Base-by-base conservation (phyloP, 176 grass and related monocot species). In the Carex cristatella region DNA sequence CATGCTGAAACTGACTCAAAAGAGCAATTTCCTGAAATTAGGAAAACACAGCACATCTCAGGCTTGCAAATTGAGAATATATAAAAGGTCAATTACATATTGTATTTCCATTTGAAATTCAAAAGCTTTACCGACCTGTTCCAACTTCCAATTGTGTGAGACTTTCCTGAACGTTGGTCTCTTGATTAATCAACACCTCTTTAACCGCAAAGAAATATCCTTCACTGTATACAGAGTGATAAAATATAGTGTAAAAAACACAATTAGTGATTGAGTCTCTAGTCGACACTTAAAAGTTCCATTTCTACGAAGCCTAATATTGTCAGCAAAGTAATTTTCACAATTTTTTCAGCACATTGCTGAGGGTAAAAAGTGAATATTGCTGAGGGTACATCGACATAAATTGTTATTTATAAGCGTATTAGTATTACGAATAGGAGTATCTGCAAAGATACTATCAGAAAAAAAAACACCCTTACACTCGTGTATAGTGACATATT, bases 171-270 rank as follows among this genome's bases (percentile, higher is more conserved):
- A 91, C 90, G 7, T 94, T 95, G 88, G 65, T 87, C 81, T 93
- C 93, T 86, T 92, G 93, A 75, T 95, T 93, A 85, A 99, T 83
- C 84, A 99, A 95, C 33, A 99, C 96, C 93, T 99, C 96, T 89
- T 95, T 99, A 84, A 99, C 88, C 80, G 91, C 96, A 91, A 99
- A 95, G 88, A 99, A 99, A 2, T 88, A 87, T 86, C 96, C 96
- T 84, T 99, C 96, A 30, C 95, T 98, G 84, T 42, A 92, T 19
- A 23, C 23, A 49, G 8, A 85, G 11, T 84, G 66, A 88, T 79
- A 58, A 5, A 74, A 85, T 83, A 88, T 18, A 84, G 44, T 44
- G 31, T 62, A 72, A 85, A 72, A 76, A 61, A 35, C n/a, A 72
- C 11, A 19, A 61, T 79, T 49, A 80, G 9, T 80, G 37, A 84